These are phyloP conservation scores for Candida coquimbonensis DNA, from an alignment of 805 yeast genomes.

Conservation along the genomic window DNA sequence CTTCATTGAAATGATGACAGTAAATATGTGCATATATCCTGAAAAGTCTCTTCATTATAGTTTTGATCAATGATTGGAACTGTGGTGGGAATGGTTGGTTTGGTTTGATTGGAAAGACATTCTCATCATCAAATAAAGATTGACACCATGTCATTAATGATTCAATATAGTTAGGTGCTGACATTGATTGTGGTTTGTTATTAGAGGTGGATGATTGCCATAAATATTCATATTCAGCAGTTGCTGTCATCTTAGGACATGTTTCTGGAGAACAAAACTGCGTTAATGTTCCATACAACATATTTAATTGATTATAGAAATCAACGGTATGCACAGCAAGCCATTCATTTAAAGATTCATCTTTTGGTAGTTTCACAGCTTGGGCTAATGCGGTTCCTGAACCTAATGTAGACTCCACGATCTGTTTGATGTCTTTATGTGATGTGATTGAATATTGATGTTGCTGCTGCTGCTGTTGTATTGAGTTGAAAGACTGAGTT, in stretches of 20 bases:
- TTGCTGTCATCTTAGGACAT: conserved; percentile 97
- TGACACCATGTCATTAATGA: conserved; percentile 94
- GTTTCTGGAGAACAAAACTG: conserved; percentile 93
- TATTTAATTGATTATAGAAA: conserved; percentile 91
- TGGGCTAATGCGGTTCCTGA: conserved; percentile 85
- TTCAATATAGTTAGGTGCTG: conserved; percentile 95
- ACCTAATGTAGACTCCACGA: conserved; percentile 94
- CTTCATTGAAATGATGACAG: conserved; percentile 96
- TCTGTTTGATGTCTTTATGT: conserved; percentile 72
- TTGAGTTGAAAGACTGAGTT: neutral
- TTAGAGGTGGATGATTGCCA: conserved; percentile 80
- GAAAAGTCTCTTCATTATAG: conserved; percentile 84
- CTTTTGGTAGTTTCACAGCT: conserved; percentile 90
- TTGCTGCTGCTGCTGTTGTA: neutral
- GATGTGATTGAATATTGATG: conserved; percentile 34
- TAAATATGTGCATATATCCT: conserved; percentile 96
- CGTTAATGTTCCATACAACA: conserved; percentile 93
- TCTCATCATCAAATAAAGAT: conserved; percentile 83
- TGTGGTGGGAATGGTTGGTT: conserved; percentile 91
- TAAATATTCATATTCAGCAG: conserved; percentile 91
- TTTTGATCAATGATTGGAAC: conserved; percentile 70
- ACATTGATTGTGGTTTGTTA: conserved; percentile 73
- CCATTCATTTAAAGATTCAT: conserved; percentile 92
- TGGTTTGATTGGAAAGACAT: conserved; percentile 79
- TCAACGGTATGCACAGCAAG: conserved; percentile 96